These are phyloP conservation scores for Syncephalis plumigaleata DNA, from an alignment of 371 early-diverging fungal species.

Conservation along the genomic window DNA sequence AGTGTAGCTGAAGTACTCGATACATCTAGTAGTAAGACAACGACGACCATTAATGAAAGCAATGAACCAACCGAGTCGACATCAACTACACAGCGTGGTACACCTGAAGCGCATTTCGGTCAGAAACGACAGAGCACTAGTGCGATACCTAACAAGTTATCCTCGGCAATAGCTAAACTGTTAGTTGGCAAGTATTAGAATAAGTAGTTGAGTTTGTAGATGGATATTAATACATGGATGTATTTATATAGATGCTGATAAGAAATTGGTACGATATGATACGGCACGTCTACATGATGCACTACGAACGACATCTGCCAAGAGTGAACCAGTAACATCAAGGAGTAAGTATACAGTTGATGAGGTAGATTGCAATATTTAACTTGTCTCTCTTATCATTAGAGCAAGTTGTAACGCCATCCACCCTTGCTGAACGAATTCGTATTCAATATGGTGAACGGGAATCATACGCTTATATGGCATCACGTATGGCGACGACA, in stretches of 20 bases:
- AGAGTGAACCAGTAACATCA: constrained; percentile 10
- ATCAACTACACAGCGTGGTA: constrained; percentile 20
- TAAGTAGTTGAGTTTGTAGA: no score
- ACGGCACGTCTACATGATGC: constrained; percentile 51
- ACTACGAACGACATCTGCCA: constrained; percentile 35
- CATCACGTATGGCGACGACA: constrained; percentile 39
- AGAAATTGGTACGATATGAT: constrained; percentile 35
- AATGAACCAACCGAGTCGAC: no score
- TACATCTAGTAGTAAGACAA: no score
- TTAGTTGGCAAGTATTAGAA: constrained; percentile 20
- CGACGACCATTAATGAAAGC: no score
- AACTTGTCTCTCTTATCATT: constrained; percentile 2
- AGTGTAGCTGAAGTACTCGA: no score
- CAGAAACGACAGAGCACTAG: constrained; percentile 51
- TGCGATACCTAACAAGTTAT: constrained; percentile 29
- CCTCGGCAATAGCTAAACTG: constrained; percentile 22
- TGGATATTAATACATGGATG: no score
- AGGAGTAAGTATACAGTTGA: constrained; percentile 5
- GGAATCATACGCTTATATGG: constrained; percentile 59
- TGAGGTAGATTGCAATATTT: neutral
- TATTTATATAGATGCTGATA: constrained; percentile 30
- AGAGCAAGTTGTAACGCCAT: neutral
- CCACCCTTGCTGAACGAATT: constrained; percentile 24
- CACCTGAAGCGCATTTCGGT: constrained; percentile 51
- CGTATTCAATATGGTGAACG: constrained; percentile 53